Evolutionary conservation across 495 filamentous ascomycete genomes (phyloP).

Genomic region (Tuber microsphaerosporum): DNA sequence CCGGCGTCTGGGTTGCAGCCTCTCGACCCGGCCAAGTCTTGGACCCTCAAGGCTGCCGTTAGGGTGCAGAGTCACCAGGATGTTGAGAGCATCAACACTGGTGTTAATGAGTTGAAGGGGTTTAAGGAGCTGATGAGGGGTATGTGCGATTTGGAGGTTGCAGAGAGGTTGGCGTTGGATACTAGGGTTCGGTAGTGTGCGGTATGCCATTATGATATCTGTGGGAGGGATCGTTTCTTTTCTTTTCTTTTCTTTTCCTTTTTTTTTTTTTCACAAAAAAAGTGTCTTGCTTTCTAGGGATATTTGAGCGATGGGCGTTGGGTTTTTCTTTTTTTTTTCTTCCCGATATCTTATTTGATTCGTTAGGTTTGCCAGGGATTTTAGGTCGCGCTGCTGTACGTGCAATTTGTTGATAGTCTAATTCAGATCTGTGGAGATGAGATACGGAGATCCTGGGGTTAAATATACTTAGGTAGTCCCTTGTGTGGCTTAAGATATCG

Average conservation of each 20-base stretch:
- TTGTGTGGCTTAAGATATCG: neutral
- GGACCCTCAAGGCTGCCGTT: constrained; percentile 44
- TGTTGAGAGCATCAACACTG: constrained; percentile 48
- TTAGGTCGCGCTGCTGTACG: neutral
- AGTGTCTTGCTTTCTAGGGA: neutral
- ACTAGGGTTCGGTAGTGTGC: constrained; percentile 49
- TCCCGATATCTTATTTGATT: neutral
- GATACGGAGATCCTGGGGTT: neutral
- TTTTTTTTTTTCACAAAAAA: neutral
- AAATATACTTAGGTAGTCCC: neutral
- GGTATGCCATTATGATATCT: neutral
- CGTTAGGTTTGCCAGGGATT: neutral
- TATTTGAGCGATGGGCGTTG: neutral
- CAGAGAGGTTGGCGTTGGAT: constrained; percentile 59
- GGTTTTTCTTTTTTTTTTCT: neutral
- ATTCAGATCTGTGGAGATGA: neutral
- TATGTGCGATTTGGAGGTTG: constrained; percentile 56
- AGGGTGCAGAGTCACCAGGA: constrained; percentile 44
- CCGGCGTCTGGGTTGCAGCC: constrained; percentile 22
- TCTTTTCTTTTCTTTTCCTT: too few species aligned
- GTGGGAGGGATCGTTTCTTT: neutral
- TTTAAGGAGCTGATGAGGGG: constrained; percentile 59
- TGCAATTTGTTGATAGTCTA: neutral
- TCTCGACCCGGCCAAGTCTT: constrained; percentile 37
- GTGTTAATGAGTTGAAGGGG: constrained; percentile 53